phyloP scores from a whole-genome alignment of 2,329 filamentous ascomycete genomes.

The Fusarium sp. region DNA sequence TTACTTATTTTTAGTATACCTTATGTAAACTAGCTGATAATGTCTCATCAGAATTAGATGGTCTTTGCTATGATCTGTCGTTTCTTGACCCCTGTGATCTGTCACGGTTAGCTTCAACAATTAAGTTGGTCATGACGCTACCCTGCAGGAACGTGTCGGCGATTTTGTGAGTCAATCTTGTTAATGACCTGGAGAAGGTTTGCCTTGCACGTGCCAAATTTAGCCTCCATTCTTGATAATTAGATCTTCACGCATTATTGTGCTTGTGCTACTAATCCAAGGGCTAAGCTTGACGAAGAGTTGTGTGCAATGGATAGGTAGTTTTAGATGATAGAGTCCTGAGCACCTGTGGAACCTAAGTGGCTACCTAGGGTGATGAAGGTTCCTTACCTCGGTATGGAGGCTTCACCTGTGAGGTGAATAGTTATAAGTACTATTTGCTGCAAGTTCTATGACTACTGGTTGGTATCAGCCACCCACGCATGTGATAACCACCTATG shows the following conservation, averaged over 20 bases:
- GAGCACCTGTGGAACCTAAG: not conserved
- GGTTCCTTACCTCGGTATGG: not conserved
- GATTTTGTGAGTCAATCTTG: not conserved
- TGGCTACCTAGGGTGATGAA: not conserved
- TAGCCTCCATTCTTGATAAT: not conserved
- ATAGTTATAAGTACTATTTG: not conserved
- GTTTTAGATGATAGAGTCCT: not conserved
- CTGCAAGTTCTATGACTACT: not conserved
- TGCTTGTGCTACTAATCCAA: too few relatives aligned
- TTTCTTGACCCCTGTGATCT: not conserved
- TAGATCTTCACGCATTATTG: not conserved
- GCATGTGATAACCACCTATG: not conserved
- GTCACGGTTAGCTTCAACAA: conserved; percentile 13
- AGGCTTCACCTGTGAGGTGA: not conserved
- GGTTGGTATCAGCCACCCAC: not conserved
- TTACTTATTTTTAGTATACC: not conserved
- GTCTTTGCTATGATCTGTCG: not conserved
- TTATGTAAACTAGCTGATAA: not conserved
- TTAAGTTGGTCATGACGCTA: conserved; percentile 38
- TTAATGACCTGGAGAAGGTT: conserved; percentile 7
- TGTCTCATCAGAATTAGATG: not conserved
- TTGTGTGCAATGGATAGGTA: not conserved
- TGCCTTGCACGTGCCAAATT: conserved; percentile 12
- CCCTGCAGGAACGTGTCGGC: conserved; percentile 18
- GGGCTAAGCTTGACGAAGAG: not conserved